Evolutionary conservation across 805 yeast species (phyloP).

Genomic region (Saturnispora mendoncae): DNA sequence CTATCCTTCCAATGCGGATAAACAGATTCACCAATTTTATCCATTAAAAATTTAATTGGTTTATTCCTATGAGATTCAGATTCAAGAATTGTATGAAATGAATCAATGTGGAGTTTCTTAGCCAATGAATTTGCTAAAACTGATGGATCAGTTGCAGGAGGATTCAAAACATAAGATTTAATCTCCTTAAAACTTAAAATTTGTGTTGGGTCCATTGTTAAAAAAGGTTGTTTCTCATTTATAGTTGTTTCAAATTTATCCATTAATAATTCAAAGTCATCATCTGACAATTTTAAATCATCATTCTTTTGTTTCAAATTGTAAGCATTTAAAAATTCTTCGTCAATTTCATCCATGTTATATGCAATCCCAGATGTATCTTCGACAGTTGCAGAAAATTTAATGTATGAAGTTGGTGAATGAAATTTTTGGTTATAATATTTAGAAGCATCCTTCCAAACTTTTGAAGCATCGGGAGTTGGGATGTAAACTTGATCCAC

Average conservation of each 20-base stretch:
- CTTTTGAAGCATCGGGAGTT: conserved; percentile 86
- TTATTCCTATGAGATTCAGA: conserved; percentile 36
- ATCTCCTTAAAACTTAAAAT: conserved; percentile 65
- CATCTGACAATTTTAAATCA: conserved; percentile 47
- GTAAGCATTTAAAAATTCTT: conserved; percentile 44
- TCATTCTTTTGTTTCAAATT: conserved; percentile 29
- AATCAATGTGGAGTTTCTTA: conserved; percentile 44
- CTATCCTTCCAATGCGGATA: conserved; percentile 79
- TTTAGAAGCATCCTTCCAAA: conserved; percentile 69
- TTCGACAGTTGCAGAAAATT: conserved; percentile 91
- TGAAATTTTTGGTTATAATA: conserved; percentile 61
- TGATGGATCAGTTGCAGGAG: conserved; percentile 41
- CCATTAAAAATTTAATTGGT: conserved; percentile 40
- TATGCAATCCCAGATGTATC: conserved; percentile 83
- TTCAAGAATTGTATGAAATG: conserved; percentile 54
- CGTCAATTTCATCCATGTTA: conserved; percentile 87
- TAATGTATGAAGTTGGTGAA: conserved; percentile 73
- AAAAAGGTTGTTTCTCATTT: conserved; percentile 77
- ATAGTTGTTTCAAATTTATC: conserved; percentile 67
- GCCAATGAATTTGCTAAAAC: conserved; percentile 51
- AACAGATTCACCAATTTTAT: conserved; percentile 52
- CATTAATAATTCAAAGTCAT: conserved; percentile 76
- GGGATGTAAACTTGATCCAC: conserved; percentile 72
- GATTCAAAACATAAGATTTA: conserved; percentile 38
- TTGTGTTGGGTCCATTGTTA: conserved; percentile 68